Percentiles rank a stretch among this genome's conserved stretches.
These are phyloP conservation scores for Oryza australiensis DNA, from an alignment of 176 grass and related monocot species.

Conservation along the genomic window DNA sequence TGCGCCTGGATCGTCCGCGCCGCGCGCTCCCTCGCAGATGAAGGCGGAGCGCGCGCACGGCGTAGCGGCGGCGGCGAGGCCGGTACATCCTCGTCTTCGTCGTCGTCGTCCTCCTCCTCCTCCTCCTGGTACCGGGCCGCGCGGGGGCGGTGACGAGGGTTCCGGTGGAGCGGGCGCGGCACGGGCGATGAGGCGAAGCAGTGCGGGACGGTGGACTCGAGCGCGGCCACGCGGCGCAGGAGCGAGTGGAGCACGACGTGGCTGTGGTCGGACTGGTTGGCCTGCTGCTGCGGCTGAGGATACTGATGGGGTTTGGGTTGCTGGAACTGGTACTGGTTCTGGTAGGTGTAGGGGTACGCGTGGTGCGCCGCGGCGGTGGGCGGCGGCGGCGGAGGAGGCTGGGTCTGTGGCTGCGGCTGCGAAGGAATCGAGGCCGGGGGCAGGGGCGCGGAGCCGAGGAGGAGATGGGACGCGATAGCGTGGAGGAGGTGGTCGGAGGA, in stretches of 20 bases:
- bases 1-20: constrained; percentile 78
- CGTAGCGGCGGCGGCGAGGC: constrained; percentile 16
- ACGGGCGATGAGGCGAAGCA: constrained; percentile 14
- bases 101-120: neutral
- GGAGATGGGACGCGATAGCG: constrained; percentile 36
- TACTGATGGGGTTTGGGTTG: constrained; percentile 40
- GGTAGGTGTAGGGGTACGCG: constrained; percentile 14
- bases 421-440: neutral
- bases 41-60: neutral
- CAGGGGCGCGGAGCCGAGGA: constrained; percentile 26
- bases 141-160: constrained; percentile 13
- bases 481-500: constrained; percentile 50
- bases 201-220: constrained; percentile 59
- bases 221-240: constrained; percentile 60
- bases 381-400: neutral
- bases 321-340: constrained; percentile 27
- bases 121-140: neutral
- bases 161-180: neutral
- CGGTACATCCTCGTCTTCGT: neutral
- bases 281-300: constrained; percentile 23
- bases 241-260: constrained; percentile 68
- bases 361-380: constrained; percentile 32
- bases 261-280: constrained; percentile 35
- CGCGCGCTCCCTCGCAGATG: constrained; percentile 54
- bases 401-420: neutral